These are phyloP conservation scores for Pseudocercospora crystallina DNA, from an alignment of 2,329 filamentous ascomycete genomes.

Conservation along the genomic window DNA sequence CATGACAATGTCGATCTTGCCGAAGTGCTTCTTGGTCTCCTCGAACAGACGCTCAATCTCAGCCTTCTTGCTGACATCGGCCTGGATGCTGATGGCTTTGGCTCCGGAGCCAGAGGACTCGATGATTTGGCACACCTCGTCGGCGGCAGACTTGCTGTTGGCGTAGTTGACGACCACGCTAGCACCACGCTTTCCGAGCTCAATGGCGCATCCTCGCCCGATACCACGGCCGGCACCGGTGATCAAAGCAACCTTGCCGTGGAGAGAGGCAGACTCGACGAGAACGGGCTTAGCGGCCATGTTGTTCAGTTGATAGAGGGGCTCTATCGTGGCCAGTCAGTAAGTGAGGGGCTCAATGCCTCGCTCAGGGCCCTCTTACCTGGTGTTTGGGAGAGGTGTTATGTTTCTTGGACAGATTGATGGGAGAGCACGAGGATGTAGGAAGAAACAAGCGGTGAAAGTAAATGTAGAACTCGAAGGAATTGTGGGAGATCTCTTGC, in stretches of 20 bases:
- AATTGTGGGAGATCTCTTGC: not conserved
- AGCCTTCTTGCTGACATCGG: slow-evolving; percentile 54
- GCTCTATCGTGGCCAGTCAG: no score
- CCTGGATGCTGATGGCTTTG: slow-evolving; percentile 58
- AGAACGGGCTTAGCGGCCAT: slow-evolving; percentile 35
- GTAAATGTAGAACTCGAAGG: slow-evolving; percentile 6
- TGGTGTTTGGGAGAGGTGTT: no score
- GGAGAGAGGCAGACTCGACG: slow-evolving; percentile 51
- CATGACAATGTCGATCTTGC: slow-evolving; percentile 52
- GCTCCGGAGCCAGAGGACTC: slow-evolving; percentile 48
- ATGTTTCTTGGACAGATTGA: no score
- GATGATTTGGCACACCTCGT: slow-evolving; percentile 51
- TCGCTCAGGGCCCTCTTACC: no score
- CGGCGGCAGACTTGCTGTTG: slow-evolving; percentile 50
- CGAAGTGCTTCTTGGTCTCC: slow-evolving; percentile 42
- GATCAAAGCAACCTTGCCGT: slow-evolving; percentile 59
- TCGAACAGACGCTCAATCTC: slow-evolving; percentile 61
- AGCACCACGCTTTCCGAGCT: slow-evolving; percentile 65
- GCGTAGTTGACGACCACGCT: slow-evolving; percentile 67
- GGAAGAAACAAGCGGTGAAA: slow-evolving; percentile 18
- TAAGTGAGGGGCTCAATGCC: no score
- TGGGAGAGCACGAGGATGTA: not conserved
- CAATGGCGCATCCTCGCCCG: slow-evolving; percentile 64
- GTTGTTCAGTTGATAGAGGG: slow-evolving; percentile 13
- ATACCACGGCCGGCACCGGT: slow-evolving; percentile 68